Conservation (phyloP, 1,284 basidiomycete genomes). For the Microbotryum intermedium region DNA sequence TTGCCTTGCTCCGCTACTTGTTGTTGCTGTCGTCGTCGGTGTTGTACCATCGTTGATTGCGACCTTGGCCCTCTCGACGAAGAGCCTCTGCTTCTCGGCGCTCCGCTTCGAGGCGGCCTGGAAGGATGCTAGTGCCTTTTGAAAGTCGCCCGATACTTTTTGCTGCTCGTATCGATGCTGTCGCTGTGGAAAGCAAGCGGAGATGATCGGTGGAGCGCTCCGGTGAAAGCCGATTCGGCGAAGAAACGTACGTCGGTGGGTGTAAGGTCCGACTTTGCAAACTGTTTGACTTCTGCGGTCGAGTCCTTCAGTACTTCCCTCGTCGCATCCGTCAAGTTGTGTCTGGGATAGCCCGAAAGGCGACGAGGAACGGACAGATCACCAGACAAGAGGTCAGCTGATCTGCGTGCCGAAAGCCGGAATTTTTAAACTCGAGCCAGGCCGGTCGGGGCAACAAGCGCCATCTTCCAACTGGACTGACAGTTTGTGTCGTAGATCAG, state of each 20-base stretch:
- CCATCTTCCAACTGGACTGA: constrained; percentile 43
- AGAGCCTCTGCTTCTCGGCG: constrained; percentile 73
- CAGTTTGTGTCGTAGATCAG: constrained; percentile 66
- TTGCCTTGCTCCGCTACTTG: neutral
- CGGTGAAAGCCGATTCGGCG: neutral
- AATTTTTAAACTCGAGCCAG: neutral
- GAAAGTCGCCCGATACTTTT: constrained; percentile 88
- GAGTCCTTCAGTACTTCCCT: constrained; percentile 88
- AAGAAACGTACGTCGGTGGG: constrained; percentile 46
- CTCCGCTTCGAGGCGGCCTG: constrained; percentile 83
- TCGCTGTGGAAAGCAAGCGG: constrained; percentile 21
- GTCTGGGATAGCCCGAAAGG: constrained; percentile 33
- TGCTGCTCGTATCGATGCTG: constrained; percentile 47
- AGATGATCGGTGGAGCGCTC: neutral
- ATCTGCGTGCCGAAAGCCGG: neutral
- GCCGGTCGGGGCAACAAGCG: neutral
- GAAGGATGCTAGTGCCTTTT: constrained; percentile 78
- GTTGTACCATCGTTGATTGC: neutral
- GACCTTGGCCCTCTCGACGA: constrained; percentile 65
- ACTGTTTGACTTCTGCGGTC: constrained; percentile 81
- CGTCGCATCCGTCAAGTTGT: constrained; percentile 85
- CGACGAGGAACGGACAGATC: too few relatives aligned
- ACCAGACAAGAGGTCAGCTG: neutral
- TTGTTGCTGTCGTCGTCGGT: neutral
- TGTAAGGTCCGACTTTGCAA: constrained; percentile 58